Evolutionary conservation across 73 alveolate species (phyloP), one percentile per base, ranked within the genome.

Genomic region (Halteria grandinella): DNA sequence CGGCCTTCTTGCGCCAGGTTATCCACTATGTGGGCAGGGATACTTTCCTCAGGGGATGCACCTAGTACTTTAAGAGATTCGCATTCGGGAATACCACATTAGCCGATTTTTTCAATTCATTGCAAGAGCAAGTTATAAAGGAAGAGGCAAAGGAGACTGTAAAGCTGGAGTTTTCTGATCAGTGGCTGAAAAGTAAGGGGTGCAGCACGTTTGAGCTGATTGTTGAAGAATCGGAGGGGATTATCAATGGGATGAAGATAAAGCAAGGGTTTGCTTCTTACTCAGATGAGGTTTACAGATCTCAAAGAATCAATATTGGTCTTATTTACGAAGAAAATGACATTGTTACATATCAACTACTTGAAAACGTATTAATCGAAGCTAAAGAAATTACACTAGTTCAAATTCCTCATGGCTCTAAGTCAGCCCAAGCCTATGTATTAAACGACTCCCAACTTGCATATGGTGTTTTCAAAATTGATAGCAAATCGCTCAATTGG

Each of bases 1-100:
- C 99, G 50, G 83, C 98, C 21, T 83, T 94, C 44, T 86, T 97
- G 32, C 95, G 88, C 79, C 94, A 95, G 87, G 93, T 95, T 0
- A 76, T 79, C 86, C 95, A 80, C 84, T 69, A 89, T 36, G 85
- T 95, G 74, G 99, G 99, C 0, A 71, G 89, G 73, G 94, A 92
- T 21, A 75, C 85, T 33, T 95, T 97, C 66, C 75, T 86, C 33
- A 43, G 86, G 64, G 97, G 98, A 34, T 69, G 90, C 69, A 77
- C 90, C 45, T 10, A 51, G 28, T 97, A 97, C 87, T 97, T 97
- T 79, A 64, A 88, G 73, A 79, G 85, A 66, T 88, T 71, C 84
- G 87, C 88, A 32, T 97, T 91, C 95, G 52, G 75, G 39, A 97
- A 97, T 63, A 93, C 99, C 18, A 79, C 41, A 15, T 72, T 94